phyloP scores from a whole-genome alignment of 2,329 filamentous ascomycete species.

The Colletotrichum sp. region DNA sequence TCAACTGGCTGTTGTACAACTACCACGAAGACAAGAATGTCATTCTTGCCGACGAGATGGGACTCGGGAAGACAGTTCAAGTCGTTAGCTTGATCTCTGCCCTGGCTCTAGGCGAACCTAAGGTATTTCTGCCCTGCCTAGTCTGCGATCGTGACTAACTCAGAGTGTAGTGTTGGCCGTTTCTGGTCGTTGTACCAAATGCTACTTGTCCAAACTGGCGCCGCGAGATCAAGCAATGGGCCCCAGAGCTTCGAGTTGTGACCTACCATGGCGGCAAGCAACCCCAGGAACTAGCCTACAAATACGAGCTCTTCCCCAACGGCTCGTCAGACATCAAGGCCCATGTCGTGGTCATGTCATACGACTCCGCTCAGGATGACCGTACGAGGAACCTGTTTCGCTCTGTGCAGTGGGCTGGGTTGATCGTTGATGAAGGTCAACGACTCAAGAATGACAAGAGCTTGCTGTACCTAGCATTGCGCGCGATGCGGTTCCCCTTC shows the following conservation, averaged over 20 bases:
- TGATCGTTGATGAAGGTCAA: conserved; percentile 95
- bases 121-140: conserved; percentile 33
- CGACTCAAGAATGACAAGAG: conserved; percentile 93
- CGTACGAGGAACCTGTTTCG: conserved; percentile 70
- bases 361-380: conserved; percentile 83
- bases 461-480: conserved; percentile 77
- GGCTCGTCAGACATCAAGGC: conserved; percentile 74
- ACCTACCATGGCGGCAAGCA: conserved; percentile 84
- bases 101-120: conserved; percentile 68
- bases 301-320: conserved; percentile 84
- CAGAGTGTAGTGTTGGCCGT: conserved; percentile 74
- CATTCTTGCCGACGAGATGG: conserved; percentile 97
- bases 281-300: conserved; percentile 77
- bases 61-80: conserved; percentile 95
- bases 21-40: conserved; percentile 84
- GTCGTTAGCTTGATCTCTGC: conserved; percentile 83
- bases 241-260: conserved; percentile 84
- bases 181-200: conserved; percentile 92
- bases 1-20: conserved; percentile 95
- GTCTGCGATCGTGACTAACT: neutral
- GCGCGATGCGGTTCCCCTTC: conserved; percentile 78
- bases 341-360: conserved; percentile 94
- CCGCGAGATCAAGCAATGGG: conserved; percentile 93
- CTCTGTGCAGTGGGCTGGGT: conserved; percentile 79
- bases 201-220: conserved; percentile 98